Percentiles rank a stretch among this genome's conserved stretches.
phyloP scores from a whole-genome alignment of 805 yeast genomes.

The Ogataea parapolymorpha region DNA sequence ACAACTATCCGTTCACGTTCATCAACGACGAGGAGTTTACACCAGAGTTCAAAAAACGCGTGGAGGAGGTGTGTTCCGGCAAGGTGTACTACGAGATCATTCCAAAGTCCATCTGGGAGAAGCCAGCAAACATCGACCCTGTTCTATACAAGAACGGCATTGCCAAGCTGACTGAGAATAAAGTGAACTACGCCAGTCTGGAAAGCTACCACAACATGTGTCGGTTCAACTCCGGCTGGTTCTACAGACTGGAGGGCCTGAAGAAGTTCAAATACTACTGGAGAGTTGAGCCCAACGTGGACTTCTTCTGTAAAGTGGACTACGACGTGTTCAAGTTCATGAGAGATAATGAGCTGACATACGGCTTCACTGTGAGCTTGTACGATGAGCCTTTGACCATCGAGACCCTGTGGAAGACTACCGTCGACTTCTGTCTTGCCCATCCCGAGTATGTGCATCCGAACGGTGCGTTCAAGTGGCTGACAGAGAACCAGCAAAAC shows the following conservation, averaged over 20 bases:
- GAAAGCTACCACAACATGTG: slow-evolving; percentile 88
- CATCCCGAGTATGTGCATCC: slow-evolving; percentile 58
- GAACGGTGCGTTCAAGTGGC: slow-evolving; percentile 64
- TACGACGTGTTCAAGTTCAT: slow-evolving; percentile 79
- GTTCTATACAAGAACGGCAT: slow-evolving; percentile 22
- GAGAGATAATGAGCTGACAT: slow-evolving; percentile 68
- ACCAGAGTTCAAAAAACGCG: slow-evolving; percentile 48
- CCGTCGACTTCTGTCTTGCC: slow-evolving; percentile 57
- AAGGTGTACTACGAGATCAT: slow-evolving; percentile 29
- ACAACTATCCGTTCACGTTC: slow-evolving; percentile 71
- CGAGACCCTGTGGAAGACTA: slow-evolving; percentile 71
- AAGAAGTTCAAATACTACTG: slow-evolving; percentile 80
- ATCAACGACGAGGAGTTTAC: slow-evolving; percentile 69
- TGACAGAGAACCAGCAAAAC: slow-evolving; percentile 67
- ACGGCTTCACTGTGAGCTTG: slow-evolving; percentile 73
- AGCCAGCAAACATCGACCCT: slow-evolving; percentile 54
- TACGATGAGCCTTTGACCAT: slow-evolving; percentile 65
- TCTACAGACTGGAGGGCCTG: slow-evolving; percentile 68
- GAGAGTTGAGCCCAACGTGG: slow-evolving; percentile 87
- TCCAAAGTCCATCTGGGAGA: slow-evolving; percentile 50
- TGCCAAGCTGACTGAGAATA: slow-evolving; percentile 32
- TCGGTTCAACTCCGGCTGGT: slow-evolving; percentile 81
- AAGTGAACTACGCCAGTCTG: slow-evolving; percentile 71
- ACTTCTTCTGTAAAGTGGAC: slow-evolving; percentile 70
- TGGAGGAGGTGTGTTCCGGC: slow-evolving; percentile 36